These are phyloP conservation scores for Serendipita vermifera DNA, from an alignment of 768 basidiomycete genomes.

Conservation along the genomic window DNA sequence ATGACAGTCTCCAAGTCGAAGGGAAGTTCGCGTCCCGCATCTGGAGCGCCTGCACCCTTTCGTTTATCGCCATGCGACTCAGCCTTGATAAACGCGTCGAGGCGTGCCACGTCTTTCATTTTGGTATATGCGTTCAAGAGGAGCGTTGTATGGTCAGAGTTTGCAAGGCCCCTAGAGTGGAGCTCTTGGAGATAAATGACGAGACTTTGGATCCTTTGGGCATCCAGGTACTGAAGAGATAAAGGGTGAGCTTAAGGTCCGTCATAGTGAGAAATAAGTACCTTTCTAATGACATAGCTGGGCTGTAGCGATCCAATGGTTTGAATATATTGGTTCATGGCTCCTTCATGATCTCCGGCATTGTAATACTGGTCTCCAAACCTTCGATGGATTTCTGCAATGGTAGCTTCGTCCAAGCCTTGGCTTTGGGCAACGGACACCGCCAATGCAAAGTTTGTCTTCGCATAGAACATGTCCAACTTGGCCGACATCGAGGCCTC, in stretches of 20 bases:
- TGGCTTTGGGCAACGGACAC: constrained; percentile 73
- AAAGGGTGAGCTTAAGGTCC: constrained; percentile 12
- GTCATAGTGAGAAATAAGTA: constrained; percentile 21
- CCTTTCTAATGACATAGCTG: constrained; percentile 95
- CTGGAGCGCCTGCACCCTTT: constrained; percentile 29
- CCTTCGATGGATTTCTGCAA: constrained; percentile 79
- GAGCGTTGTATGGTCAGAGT: constrained; percentile 92
- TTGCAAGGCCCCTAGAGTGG: constrained; percentile 79
- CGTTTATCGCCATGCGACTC: constrained; percentile 53
- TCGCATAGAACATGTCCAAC: constrained; percentile 71
- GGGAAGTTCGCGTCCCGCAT: constrained; percentile 52
- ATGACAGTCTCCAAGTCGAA: constrained; percentile 98
- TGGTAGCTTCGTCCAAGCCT: constrained; percentile 51
- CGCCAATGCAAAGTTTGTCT: constrained; percentile 66
- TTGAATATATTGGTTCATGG: constrained; percentile 83
- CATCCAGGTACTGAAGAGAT: constrained; percentile 70
- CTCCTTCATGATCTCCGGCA: constrained; percentile 85
- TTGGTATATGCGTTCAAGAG: constrained; percentile 97
- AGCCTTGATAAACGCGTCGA: constrained; percentile 86
- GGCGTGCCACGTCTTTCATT: constrained; percentile 74
- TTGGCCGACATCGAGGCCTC: constrained; percentile 79
- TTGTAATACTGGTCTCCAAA: constrained; percentile 86
- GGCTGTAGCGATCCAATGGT: constrained; percentile 84
- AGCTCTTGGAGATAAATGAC: constrained; percentile 93
- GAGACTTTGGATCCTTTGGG: constrained; percentile 89